phyloP scores from a whole-genome alignment of 768 basidiomycete species.

The Leccinum fibrillosum region DNA sequence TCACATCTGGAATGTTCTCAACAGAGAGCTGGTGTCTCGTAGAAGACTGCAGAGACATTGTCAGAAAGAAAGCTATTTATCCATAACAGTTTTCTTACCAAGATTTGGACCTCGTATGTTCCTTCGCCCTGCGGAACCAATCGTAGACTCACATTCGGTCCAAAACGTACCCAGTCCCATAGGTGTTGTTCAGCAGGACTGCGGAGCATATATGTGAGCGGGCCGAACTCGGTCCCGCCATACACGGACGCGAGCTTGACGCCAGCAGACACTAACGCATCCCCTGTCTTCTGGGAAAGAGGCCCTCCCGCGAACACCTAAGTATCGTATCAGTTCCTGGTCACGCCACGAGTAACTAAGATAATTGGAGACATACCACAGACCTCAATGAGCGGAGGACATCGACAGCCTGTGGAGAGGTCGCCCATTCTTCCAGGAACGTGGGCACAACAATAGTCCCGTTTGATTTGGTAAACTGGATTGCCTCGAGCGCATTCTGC shows the following conservation, averaged over 20 bases:
- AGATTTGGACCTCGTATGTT: conserved; percentile 35
- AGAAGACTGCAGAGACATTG: conserved; percentile 19
- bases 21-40: conserved; percentile 27
- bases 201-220: conserved; percentile 15
- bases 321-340: not conserved
- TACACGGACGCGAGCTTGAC: conserved; percentile 35
- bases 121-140: conserved; percentile 37
- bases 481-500: conserved; percentile 21
- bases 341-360: not conserved
- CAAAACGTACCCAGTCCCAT: conserved; percentile 34
- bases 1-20: conserved; percentile 35
- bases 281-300: conserved; percentile 33
- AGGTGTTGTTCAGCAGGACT: conserved; percentile 26
- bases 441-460: conserved; percentile 18
- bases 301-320: conserved; percentile 38
- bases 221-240: conserved; percentile 39
- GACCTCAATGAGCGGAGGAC: conserved; percentile 15
- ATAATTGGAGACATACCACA: conserved; percentile 14
- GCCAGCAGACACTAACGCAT: conserved; percentile 31
- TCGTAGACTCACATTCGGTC: conserved; percentile 21
- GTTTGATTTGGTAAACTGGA: conserved; percentile 13
- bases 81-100: conserved; percentile 24
- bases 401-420: conserved; percentile 18
- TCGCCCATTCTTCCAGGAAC: conserved; percentile 22
- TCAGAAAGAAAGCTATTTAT: not conserved